Evolutionary conservation across 2,329 filamentous ascomycete genomes (phyloP).

Genomic region (Aspergillus sp.): DNA sequence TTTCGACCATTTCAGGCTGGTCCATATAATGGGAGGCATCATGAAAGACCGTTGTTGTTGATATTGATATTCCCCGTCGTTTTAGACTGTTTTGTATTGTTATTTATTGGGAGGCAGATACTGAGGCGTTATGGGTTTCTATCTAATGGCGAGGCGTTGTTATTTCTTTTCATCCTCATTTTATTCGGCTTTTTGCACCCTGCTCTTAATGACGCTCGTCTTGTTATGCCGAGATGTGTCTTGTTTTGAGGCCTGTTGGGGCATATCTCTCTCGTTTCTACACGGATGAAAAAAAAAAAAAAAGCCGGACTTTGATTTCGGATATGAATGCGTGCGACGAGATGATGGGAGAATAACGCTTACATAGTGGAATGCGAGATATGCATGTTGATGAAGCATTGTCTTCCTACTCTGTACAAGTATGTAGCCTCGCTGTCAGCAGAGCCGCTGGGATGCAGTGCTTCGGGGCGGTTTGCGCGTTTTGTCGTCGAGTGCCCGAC

Average conservation of each 20-base stretch:
- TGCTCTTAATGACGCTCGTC: not conserved
- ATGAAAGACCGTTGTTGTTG: slow-evolving; percentile 9
- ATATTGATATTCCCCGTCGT: slow-evolving; percentile 19
- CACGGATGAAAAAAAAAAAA: not conserved
- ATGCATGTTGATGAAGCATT: too few species aligned
- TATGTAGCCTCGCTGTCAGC: too few species aligned
- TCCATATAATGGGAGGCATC: slow-evolving; percentile 9
- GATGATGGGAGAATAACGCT: too few species aligned
- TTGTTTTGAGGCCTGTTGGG: slow-evolving; percentile 10
- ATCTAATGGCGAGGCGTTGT: slow-evolving; percentile 5
- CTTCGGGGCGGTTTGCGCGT: too few species aligned
- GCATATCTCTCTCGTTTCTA: slow-evolving; percentile 11
- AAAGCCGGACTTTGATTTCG: too few species aligned
- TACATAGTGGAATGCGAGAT: too few species aligned
- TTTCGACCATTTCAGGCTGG: slow-evolving; percentile 11
- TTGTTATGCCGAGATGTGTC: slow-evolving; percentile 7
- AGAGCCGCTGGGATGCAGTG: too few species aligned
- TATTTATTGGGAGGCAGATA: slow-evolving; percentile 4
- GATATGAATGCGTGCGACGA: too few species aligned
- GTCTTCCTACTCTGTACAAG: too few species aligned
- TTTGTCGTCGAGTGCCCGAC: too few species aligned
- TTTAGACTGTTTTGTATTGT: slow-evolving; percentile 14
- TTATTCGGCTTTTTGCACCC: slow-evolving; percentile 3
- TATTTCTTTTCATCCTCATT: slow-evolving; percentile 11
- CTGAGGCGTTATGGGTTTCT: slow-evolving; percentile 11